Evolutionary conservation across 768 basidiomycete species (phyloP), one percentile per base, ranked within the genome.

Genomic region (Suillus hirtellus): DNA sequence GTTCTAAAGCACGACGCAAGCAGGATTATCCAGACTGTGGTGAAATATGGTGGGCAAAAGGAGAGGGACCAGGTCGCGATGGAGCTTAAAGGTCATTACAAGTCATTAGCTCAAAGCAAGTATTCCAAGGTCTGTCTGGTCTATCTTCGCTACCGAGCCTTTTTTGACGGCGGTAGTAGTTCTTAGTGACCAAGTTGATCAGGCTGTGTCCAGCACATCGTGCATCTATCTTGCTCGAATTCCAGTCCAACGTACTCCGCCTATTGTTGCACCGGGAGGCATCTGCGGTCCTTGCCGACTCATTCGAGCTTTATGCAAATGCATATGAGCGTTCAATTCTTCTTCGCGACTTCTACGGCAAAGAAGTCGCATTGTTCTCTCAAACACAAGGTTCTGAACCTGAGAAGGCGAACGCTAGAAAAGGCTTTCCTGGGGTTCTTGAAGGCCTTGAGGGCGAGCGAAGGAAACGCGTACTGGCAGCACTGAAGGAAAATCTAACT

Each of bases 1-100:
- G 89, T 92, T 2, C 84, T 93, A 72, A 96, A 95, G 75, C 95
- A 96, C 70, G 94, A 96, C 74, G 94, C 93, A 9, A 94, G 93
- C 70, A 85, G 89, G 66, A 93, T 93, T 64, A 85, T 92, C 24
- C 90, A 92, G 73, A 90, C 87, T 0, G 79, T 91, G 14, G 90
- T 96, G 55, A 95, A 92, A 71, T 86, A 90, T 64, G 95, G 95
- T 4, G 81, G 85, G 21, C 89, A 82, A 71, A 77, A 73, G 56
- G 90, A 96, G 74, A 76, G 94, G 52, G 85, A 92, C 47, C 89
- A 93, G 72, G 84, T 97, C 55, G 95, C 93, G 0, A 75, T 75
- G 11, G 95, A 97, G 76, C 81, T 97, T 55, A 89, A 92, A 72
- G 94, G 94, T 1, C 82, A 82, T 61, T 96, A 88, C 71, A 85